phyloP scores from a whole-genome alignment of 2,329 filamentous ascomycete species.

The Venturia pyrina region DNA sequence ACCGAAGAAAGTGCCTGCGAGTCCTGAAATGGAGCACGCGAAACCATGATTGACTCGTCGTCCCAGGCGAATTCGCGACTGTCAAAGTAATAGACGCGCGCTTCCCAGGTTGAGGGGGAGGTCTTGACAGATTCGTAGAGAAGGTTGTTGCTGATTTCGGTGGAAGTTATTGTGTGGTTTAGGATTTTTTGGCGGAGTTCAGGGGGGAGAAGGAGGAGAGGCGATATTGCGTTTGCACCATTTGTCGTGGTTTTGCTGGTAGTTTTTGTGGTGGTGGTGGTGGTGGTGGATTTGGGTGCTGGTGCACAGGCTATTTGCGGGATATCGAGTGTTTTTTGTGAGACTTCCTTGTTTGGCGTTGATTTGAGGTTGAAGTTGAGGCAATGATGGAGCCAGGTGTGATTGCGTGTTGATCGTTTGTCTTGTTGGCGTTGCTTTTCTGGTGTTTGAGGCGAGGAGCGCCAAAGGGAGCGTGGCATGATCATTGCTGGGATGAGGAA shows the following conservation, averaged over 20 bases:
- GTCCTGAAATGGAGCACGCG: background rate
- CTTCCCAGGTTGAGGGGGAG: background rate
- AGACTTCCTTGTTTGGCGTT: background rate
- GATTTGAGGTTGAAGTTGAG: background rate
- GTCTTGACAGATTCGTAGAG: background rate
- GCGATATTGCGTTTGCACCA: background rate
- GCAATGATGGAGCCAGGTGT: background rate
- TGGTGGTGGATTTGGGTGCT: background rate
- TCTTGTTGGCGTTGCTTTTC: background rate
- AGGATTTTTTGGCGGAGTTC: slow-evolving; percentile 3
- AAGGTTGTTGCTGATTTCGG: background rate
- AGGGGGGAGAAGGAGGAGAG: background rate
- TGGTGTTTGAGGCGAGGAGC: background rate
- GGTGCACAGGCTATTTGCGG: background rate
- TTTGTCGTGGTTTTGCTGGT: background rate
- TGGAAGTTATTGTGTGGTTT: background rate
- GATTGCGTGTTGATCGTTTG: background rate
- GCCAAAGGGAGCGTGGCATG: background rate
- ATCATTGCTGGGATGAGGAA: slow-evolving; percentile 11
- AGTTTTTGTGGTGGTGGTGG: too few species aligned
- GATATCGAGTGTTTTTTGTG: background rate
- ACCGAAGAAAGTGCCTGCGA: background rate
- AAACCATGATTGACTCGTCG: background rate
- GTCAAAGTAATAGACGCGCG: background rate
- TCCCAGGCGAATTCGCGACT: slow-evolving; percentile 1